These are phyloP conservation scores for Gracilaria caudata DNA, from an alignment of 23 red algal genomes.

Conservation along the genomic window DNA sequence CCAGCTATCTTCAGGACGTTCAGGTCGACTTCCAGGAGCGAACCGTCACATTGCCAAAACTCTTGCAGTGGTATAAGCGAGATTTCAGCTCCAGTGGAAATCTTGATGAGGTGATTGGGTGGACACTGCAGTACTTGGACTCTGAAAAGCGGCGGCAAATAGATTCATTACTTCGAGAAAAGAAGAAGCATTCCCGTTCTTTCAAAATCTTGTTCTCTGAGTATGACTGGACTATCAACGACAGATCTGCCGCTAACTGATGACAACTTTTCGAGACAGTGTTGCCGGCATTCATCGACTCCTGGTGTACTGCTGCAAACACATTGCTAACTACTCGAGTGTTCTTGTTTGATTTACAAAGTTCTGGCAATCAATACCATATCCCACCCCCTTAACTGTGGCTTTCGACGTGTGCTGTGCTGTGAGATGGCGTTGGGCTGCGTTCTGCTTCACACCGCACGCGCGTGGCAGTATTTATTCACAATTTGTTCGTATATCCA, in stretches of 20 bases:
- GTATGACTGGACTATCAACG: conserved; percentile 80
- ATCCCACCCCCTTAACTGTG: no score
- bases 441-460: no score
- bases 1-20: conserved; percentile 52
- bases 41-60: conserved; percentile 69
- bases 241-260: conserved; percentile 13
- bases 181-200: neutral
- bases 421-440: neutral
- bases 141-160: conserved; percentile 8
- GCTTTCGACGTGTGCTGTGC: neutral
- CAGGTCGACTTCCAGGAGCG: conserved; percentile 41
- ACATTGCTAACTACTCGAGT: neutral
- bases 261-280: neutral
- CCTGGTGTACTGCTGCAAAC: neutral
- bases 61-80: conserved; percentile 83
- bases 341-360: no score
- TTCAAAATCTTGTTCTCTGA: conserved; percentile 53
- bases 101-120: conserved; percentile 43
- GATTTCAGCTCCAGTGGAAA: conserved; percentile 58
- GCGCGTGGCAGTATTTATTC: no score
- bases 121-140: conserved; percentile 49
- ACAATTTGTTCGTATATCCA: no score
- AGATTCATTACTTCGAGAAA: conserved; percentile 20
- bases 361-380: no score
- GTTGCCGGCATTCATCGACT: neutral